Conservation (phyloP, 2,329 filamentous ascomycete species). For the Fulvia fulva region DNA sequence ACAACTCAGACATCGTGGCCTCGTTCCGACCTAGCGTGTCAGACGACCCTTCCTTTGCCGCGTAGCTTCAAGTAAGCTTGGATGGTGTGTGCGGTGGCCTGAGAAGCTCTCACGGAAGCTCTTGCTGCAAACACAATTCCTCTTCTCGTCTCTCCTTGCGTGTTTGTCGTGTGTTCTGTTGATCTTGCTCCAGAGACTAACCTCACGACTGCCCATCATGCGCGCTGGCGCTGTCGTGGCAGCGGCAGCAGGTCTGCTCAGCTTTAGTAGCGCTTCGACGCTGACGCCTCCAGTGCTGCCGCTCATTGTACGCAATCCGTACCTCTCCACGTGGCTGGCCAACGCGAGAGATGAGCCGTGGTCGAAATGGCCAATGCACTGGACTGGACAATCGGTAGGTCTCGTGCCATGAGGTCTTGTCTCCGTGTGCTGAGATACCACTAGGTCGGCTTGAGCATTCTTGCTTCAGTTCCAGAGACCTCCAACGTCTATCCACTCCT, state of each 20-base stretch:
- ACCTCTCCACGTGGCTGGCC: slow-evolving; percentile 53
- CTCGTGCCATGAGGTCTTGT: slow-evolving; percentile 14
- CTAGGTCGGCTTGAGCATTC: slow-evolving; percentile 58
- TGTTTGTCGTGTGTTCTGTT: background rate
- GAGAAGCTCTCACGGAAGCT: background rate
- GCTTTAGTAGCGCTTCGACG: slow-evolving; percentile 46
- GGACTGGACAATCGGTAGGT: slow-evolving; percentile 62
- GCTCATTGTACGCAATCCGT: slow-evolving; percentile 49
- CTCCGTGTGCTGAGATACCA: slow-evolving; percentile 8
- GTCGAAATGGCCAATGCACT: slow-evolving; percentile 84
- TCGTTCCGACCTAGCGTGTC: slow-evolving; percentile 4
- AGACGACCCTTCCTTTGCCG: slow-evolving; percentile 12
- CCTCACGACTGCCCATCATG: slow-evolving; percentile 16
- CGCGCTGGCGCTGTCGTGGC: slow-evolving; percentile 15
- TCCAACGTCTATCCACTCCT: slow-evolving; percentile 60
- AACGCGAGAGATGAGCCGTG: slow-evolving; percentile 70
- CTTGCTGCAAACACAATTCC: background rate
- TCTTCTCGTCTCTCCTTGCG: background rate
- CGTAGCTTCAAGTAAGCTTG: slow-evolving; percentile 5
- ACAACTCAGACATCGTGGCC: background rate
- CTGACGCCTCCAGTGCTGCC: slow-evolving; percentile 53
- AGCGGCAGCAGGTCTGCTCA: slow-evolving; percentile 26
- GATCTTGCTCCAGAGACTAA: background rate
- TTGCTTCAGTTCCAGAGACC: slow-evolving; percentile 59
- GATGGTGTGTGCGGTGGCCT: background rate